Evolutionary conservation across 352 stramenopile species (phyloP).

Genomic region (Globisporangium iwayamae): DNA sequence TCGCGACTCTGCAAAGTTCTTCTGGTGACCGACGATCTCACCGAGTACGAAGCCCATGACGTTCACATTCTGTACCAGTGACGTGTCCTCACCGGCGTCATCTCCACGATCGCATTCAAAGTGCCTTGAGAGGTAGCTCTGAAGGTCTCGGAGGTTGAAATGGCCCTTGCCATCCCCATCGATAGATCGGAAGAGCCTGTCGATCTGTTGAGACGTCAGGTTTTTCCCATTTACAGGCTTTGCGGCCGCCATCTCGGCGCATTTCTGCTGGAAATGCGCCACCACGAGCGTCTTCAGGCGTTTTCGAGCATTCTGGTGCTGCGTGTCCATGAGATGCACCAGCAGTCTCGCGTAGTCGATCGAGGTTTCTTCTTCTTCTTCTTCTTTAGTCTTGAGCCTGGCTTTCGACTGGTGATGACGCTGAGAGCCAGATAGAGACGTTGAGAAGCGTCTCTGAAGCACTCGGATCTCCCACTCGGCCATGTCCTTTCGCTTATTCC

Average conservation of each 20-base stretch:
- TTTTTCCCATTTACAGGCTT: neutral
- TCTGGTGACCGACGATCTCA: slow-evolving; percentile 13
- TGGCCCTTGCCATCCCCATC: slow-evolving; percentile 41
- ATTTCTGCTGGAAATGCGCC: slow-evolving; percentile 21
- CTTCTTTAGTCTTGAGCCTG: neutral
- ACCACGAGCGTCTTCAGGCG: slow-evolving; percentile 24
- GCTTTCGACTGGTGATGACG: too few relatives aligned
- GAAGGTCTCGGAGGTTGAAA: slow-evolving; percentile 34
- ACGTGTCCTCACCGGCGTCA: neutral
- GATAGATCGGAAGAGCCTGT: slow-evolving; percentile 31
- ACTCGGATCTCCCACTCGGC: slow-evolving; percentile 40
- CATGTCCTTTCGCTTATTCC: slow-evolving; percentile 14
- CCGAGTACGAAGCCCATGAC: slow-evolving; percentile 16
- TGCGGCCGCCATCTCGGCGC: neutral
- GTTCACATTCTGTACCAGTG: slow-evolving; percentile 13
- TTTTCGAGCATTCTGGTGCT: slow-evolving; percentile 25
- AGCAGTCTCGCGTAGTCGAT: slow-evolving; percentile 52
- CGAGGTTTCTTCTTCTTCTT: neutral
- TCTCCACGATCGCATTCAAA: neutral
- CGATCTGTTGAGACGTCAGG: neutral
- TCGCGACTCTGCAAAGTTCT: neutral
- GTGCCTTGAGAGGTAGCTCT: slow-evolving; percentile 14
- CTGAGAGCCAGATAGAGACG: neutral
- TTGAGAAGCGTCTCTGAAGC: slow-evolving; percentile 30
- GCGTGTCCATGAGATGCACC: slow-evolving; percentile 41